Evolutionary conservation across 257 asterid species (phyloP), one percentile per base, ranked within the genome.

Genomic region (Lycium barbarum): DNA sequence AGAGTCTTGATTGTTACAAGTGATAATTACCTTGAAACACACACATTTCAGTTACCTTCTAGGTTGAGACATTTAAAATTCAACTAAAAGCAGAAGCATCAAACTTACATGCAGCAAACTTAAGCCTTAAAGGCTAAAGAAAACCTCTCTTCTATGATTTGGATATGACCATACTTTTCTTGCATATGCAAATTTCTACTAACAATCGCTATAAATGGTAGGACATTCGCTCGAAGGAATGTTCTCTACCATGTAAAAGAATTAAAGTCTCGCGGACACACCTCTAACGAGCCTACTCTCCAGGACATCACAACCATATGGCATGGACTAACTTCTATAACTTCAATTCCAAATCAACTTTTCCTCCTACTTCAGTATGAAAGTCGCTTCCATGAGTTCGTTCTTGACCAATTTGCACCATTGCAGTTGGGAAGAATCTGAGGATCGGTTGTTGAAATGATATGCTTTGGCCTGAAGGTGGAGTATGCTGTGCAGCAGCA

Each of bases 311-410:
- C 20, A 59, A 59, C 35, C 26, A 57, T 51, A 61, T 20, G 74
- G 55, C 45, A 45, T 62, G 13, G 33, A 40, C 51, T 40, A 82
- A 53, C 76, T 43, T 87, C 84, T 89, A 95, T 17, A 95, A 89
- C 90, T 93, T 95, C 83, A 95, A 88, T 87, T 87, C 89, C 62
- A 93, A 97, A 90, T 94, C 98, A 81, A 94, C 85, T 12, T 71
- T 83, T 78, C 91, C 93, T 63, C 87, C 90, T 76, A 70, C 89
- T 57, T 86, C 92, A 40, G 87, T 87, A 22, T 86, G 82, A 71
- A 88, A 81, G 54, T 68, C 84, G 81, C 91, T 85, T 26, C 61
- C 84, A 68, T 57, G 55, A 20, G 66, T 83, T 54, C 89, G 51
- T n/a, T 73, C 81, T 63, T 82, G 88, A 63, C 80, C 85, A 9